Evolutionary conservation across 2,329 filamentous ascomycete genomes (phyloP).

Genomic region (Beauveria brongniartii): DNA sequence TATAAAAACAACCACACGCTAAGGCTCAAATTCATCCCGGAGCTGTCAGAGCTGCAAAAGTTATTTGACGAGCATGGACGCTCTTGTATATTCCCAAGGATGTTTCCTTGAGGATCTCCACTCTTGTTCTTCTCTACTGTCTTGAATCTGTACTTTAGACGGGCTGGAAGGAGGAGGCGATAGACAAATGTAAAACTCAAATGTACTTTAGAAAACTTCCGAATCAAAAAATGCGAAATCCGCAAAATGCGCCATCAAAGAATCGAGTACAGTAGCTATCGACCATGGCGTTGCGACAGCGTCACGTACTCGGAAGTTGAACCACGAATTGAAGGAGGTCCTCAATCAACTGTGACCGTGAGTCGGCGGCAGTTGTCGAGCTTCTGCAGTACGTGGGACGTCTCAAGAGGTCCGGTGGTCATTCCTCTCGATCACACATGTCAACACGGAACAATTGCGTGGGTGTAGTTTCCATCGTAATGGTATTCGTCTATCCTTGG

Average conservation of each 20-base stretch:
- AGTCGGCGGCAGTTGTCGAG: neutral
- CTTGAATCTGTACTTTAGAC: constrained; percentile 30
- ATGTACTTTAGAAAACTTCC: constrained; percentile 3
- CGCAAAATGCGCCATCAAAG: no score
- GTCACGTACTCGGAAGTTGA: neutral
- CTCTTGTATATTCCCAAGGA: constrained; percentile 30
- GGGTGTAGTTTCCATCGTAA: constrained; percentile 18
- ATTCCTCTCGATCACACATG: neutral
- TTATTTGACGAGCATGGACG: constrained; percentile 19
- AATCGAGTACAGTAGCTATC: no score
- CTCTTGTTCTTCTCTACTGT: constrained; percentile 33
- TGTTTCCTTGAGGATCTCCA: constrained; percentile 30
- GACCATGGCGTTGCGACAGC: neutral
- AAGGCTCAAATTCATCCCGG: neutral
- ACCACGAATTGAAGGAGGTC: neutral
- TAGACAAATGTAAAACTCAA: constrained; percentile 17
- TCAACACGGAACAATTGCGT: neutral
- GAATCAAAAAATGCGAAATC: neutral
- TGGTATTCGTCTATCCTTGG: constrained; percentile 36
- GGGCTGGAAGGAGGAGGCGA: constrained; percentile 23
- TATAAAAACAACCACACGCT: neutral
- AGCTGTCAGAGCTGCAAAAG: constrained; percentile 1
- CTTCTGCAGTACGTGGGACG: neutral
- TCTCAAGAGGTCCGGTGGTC: neutral
- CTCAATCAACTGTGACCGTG: neutral